A percentile compares a stretch with the other conserved stretches of the same genome.
Evolutionary conservation across 2,329 filamentous ascomycete species (phyloP).

Genomic region (Nectriaceae sp.): DNA sequence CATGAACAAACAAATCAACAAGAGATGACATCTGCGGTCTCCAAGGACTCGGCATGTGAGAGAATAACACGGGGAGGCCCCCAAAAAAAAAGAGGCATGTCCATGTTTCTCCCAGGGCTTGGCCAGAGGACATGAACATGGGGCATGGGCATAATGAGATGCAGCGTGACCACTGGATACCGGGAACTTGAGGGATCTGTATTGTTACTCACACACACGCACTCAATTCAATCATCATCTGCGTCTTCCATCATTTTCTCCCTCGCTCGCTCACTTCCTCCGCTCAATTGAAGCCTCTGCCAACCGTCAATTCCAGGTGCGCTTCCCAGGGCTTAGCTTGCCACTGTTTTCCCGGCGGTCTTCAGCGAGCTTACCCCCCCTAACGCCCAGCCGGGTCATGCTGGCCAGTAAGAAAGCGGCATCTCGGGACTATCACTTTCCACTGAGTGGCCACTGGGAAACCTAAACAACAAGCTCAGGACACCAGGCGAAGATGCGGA

Average conservation of each 20-base stretch:
- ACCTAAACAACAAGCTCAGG: constrained; percentile 17
- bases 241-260: background rate
- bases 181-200: background rate
- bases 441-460: too few relatives aligned
- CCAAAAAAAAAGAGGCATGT: background rate
- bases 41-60: background rate
- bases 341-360: too few relatives aligned
- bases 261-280: too few relatives aligned
- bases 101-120: background rate
- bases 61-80: constrained; percentile 1
- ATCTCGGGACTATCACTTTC: background rate
- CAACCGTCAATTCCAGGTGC: too few relatives aligned
- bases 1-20: background rate
- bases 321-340: too few relatives aligned
- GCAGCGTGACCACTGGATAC: background rate
- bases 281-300: too few relatives aligned
- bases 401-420: constrained; percentile 17
- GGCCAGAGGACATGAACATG: too few relatives aligned
- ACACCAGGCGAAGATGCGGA: constrained; percentile 22
- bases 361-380: background rate
- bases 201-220: too few relatives aligned
- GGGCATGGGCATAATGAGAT: too few relatives aligned
- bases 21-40: background rate
- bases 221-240: background rate
- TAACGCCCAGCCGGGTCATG: constrained; percentile 8